Base-by-base conservation (phyloP, 2,329 filamentous ascomycete genomes). In the Sporothrix brasiliensis region DNA sequence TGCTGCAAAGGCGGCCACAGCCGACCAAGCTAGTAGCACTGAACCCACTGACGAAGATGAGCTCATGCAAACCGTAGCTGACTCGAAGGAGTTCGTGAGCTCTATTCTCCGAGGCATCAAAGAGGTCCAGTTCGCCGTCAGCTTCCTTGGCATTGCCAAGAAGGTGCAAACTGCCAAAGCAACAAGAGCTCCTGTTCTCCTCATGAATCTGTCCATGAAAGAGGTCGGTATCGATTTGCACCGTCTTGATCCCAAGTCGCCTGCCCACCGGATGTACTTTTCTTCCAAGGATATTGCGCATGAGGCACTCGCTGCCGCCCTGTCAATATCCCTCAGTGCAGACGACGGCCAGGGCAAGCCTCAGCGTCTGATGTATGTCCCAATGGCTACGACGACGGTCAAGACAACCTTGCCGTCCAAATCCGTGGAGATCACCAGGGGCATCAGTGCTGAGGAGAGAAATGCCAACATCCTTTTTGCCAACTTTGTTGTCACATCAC, bases 201-300 rank as follows among this genome's bases (percentile, higher is more conserved):
- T 97, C 72, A 72, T 74, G 70, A 97, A 94, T 77, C 87, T 94
- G 58, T 93, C 94, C 7, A 97, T 97, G 87, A 98, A 99, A 79
- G 96, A 99, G 78, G 89, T 99, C 54, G 94, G 94, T 72, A 87
- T 99, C 77, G 95, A 99, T 77, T 83, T 99, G 53, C 91, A 98
- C 78, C 89, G 94, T 27, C 86, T 99, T 69, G 94, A 99, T 78
- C 91, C 92, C 54, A 94, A 92, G 76, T 97, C 94, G 19, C 93
- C 95, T 0, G 93, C 94, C 0, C 95, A 99, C 83, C 89, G 95
- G 73, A 99, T 98, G 95, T 98, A 99, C 80, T 99, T 99, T 77
- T 92, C 94, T 2, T 89, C 91, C 27, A 91, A 93, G 73, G 95
- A 97, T 77, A 89, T 97, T 76, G 95, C 95, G 14, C 95, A 99